Evolutionary conservation across 345 rosid genomes (phyloP).

Genomic region (Xanthoceras sorbifolium): DNA sequence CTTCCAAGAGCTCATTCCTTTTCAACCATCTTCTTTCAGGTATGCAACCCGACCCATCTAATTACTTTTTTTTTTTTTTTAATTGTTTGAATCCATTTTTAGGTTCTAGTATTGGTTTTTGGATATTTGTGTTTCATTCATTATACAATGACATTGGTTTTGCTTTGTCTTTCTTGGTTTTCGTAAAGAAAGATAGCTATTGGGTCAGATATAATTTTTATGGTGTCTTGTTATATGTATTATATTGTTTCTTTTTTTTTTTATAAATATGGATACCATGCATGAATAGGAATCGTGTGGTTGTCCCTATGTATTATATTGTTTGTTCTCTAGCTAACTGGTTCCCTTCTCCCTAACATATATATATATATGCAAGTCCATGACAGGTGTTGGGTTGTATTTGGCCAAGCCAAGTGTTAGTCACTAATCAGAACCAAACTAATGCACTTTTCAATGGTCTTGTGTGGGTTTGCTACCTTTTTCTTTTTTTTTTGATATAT

Average conservation of each 20-base stretch:
- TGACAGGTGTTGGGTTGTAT: constrained; percentile 45
- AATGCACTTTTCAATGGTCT: constrained; percentile 11
- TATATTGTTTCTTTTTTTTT: constrained; percentile 20
- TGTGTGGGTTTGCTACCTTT: constrained; percentile 29
- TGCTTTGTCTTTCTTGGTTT: constrained; percentile 55
- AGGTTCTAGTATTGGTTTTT: constrained; percentile 18
- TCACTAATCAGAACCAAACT: constrained; percentile 24
- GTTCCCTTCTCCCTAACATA: constrained; percentile 75
- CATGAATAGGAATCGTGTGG: constrained; percentile 48
- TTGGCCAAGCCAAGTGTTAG: constrained; percentile 34
- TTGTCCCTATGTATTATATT: constrained; percentile 90
- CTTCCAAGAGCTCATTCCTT: constrained; percentile 18
- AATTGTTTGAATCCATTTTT: no score
- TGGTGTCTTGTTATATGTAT: constrained; percentile 16
- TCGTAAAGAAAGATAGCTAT: constrained; percentile 37
- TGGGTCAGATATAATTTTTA: constrained; percentile 34
- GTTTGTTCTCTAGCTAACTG: constrained; percentile 56
- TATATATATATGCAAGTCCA: constrained; percentile 30
- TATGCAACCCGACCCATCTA: constrained; percentile 25
- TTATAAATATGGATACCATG: no score
- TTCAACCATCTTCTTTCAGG: constrained; percentile 47
- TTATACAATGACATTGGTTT: constrained; percentile 30
- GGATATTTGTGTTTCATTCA: constrained; percentile 40
- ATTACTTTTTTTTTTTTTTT: neutral
- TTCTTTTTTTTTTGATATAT: no score